Percentiles rank a stretch among this genome's conserved stretches.
Conservation (phyloP, 2,329 filamentous ascomycete genomes). For the Penicillium nordicum region DNA sequence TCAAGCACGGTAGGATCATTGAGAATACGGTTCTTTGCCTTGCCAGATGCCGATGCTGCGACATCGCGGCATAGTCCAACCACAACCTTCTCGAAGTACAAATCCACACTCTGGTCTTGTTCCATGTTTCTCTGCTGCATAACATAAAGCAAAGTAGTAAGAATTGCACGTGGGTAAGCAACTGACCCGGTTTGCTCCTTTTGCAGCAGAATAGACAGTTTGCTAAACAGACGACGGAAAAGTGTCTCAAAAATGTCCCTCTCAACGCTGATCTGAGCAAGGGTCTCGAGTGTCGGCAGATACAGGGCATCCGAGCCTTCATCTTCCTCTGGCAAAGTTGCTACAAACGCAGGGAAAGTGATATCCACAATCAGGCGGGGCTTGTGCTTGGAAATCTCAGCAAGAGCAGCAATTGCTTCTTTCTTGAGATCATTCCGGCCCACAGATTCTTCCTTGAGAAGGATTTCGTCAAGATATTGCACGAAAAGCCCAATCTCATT, state of each 20-base stretch:
- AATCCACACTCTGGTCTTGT: slow-evolving; percentile 42
- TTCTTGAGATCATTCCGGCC: slow-evolving; percentile 57
- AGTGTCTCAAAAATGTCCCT: slow-evolving; percentile 62
- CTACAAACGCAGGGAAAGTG: slow-evolving; percentile 64
- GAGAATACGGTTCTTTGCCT: slow-evolving; percentile 38
- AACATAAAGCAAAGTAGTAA: slow-evolving; percentile 61
- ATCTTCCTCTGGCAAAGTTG: slow-evolving; percentile 58
- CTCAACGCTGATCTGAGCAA: slow-evolving; percentile 63
- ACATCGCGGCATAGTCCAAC: slow-evolving; percentile 42
- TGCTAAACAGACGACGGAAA: slow-evolving; percentile 61
- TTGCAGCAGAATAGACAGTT: slow-evolving; percentile 55
- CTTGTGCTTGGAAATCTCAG: slow-evolving; percentile 60
- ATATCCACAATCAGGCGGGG: slow-evolving; percentile 61
- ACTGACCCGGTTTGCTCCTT: slow-evolving; percentile 46
- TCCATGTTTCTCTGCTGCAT: slow-evolving; percentile 52
- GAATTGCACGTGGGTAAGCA: slow-evolving; percentile 56
- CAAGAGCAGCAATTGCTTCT: slow-evolving; percentile 56
- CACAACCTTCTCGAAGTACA: slow-evolving; percentile 52
- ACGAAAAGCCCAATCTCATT: slow-evolving; percentile 53
- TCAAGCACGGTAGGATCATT: slow-evolving; percentile 55
- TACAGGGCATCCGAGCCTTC: slow-evolving; percentile 48
- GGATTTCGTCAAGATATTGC: slow-evolving; percentile 58
- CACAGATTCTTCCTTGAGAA: slow-evolving; percentile 57
- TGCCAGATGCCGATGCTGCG: slow-evolving; percentile 35
- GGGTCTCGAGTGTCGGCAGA: slow-evolving; percentile 57